A percentile compares a stretch with the other conserved stretches of the same genome.
Evolutionary conservation across 371 early-diverging fungal species (phyloP).

Genomic region (Fennellomyces sp.): DNA sequence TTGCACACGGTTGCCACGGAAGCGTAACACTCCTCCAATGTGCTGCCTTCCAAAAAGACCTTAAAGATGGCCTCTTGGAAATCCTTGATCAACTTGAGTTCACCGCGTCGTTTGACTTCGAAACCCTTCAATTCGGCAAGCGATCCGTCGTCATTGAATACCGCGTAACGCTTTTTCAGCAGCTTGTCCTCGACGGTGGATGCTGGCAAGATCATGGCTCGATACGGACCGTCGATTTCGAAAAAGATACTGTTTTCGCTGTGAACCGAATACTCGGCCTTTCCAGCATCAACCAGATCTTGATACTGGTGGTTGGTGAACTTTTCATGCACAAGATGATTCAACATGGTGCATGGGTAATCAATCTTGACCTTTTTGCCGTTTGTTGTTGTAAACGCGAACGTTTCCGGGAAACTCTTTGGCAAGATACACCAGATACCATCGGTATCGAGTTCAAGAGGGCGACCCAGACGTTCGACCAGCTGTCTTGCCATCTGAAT

Average conservation of each 20-base stretch:
- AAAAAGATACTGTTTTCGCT: slow-evolving; percentile 98
- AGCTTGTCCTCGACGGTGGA: slow-evolving; percentile 97
- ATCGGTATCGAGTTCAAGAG: slow-evolving; percentile 99
- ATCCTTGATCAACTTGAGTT: slow-evolving; percentile 98
- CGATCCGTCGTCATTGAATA: slow-evolving; percentile 95
- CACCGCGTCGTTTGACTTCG: slow-evolving; percentile 99
- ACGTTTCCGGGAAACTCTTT: slow-evolving; percentile 90
- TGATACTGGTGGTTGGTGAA: slow-evolving; percentile 99
- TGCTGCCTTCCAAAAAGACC: slow-evolving; percentile 88
- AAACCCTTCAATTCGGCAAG: slow-evolving; percentile 99
- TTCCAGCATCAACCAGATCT: slow-evolving; percentile 60
- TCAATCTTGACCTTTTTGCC: slow-evolving; percentile 86
- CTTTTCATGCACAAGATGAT: slow-evolving; percentile 94
- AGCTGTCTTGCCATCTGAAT: slow-evolving; percentile 96
- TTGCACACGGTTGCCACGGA: slow-evolving; percentile 91
- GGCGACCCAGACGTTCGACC: slow-evolving; percentile 95
- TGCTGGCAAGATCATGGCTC: slow-evolving; percentile 98
- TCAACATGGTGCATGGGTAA: slow-evolving; percentile 98
- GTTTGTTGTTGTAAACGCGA: slow-evolving; percentile 76
- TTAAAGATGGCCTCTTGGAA: slow-evolving; percentile 97
- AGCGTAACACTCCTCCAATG: slow-evolving; percentile 91
- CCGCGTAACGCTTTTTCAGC: slow-evolving; percentile 99
- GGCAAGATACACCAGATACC: slow-evolving; percentile 99
- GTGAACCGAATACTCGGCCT: slow-evolving; percentile 69
- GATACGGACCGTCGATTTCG: slow-evolving; percentile 99